Evolutionary conservation across 1,139 yeast species (phyloP), one percentile per base, ranked within the genome.

Genomic region (Zygosaccharomyces sapae): DNA sequence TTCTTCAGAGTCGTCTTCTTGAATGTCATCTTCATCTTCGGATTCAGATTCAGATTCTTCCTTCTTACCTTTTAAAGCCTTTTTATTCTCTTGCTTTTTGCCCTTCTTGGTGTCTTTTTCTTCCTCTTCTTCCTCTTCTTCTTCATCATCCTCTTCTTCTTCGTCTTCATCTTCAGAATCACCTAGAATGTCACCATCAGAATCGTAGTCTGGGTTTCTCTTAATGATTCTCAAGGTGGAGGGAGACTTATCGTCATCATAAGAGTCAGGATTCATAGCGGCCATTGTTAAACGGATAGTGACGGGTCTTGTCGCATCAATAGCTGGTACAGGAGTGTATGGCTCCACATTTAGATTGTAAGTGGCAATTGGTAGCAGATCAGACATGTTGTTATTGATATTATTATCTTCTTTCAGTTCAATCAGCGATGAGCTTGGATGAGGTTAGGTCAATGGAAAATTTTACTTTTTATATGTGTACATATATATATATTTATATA

Each of bases 241-340:
- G 57, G 97, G 97, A 59, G 77, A 80, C 57, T 76, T 83, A 48
- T 75, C 79, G 64, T 86, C 86, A 64, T 86, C 94, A 62, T 86
- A 88, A 52, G 80, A 78, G 64, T 81, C 86, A 54, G 96, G 95
- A 71, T 90, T 97, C 63, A 92, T 77, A 51, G 98, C 95, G 58
- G 97, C 98, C 78, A 92, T 79, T 49, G 97, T 90, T 64, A 92
- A 70, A 71, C 95, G 86, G 59, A 92, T 80, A 55, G 97, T 83
- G 56, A 86, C 84, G 47, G 97, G 96, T 67, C 81, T 81, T 53
- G 85, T 95, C 49, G 83, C 85, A 57, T 83, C 86, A 65, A 86
- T 80, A 55, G 97, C 96, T 52, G 90, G 89, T 44, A 81, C 81
- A 57, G 96, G 95, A 58, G 78, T 73, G 66, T 85, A 92, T 62